Base-by-base conservation (phyloP, 2,329 filamentous ascomycete genomes). In the Trichophyton mentagrophytes region DNA sequence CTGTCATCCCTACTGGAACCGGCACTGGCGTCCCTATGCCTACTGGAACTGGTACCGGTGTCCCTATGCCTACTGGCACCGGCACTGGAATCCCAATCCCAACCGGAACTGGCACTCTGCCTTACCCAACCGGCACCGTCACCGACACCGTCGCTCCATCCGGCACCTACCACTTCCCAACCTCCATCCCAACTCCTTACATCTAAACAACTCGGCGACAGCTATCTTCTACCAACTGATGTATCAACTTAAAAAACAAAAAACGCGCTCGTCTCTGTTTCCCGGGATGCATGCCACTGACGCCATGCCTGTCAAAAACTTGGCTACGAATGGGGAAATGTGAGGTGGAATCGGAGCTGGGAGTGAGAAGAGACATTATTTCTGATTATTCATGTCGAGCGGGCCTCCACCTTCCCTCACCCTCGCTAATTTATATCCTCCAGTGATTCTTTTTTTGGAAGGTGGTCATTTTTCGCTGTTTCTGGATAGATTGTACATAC, bases 151-250 rank as follows among this genome's bases (percentile, higher is more conserved):
- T 6, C 49, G 25, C 13, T 33, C 49, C 49, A 53, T 53, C 49
- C 13, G 27, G 49, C 49, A 40, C 55, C 17, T 57, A 57, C 55
- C 33, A 57, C 55, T 57, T n/a, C n/a, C 55, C 55, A 57, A 40
- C 55, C 36, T 11, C n/a, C 55, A 57, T 57, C 22, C 55, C 55
- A 22, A 57, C 55, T n/a, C 30, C 33, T 22, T 57, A 40, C n/a
- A 22, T 53, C 15, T 53, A 33, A 33, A 33, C 11, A 13, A 2
- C 49, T 53, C n/a, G 27, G n/a, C 49, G 27, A 53, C 49, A 30
- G 3, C 49, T 27, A 49, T 49, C 8, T 27, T 53, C 49, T 53
- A 30, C 15, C 49, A n/a, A 30, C 13, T 25, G 27, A 30, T 22
- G 30, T 22, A 15, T 25, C 27, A 15, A 6, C n/a, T n/a, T 25